Conservation (phyloP, 2,329 filamentous ascomycete genomes). For the Teratosphaeria viscida region DNA sequence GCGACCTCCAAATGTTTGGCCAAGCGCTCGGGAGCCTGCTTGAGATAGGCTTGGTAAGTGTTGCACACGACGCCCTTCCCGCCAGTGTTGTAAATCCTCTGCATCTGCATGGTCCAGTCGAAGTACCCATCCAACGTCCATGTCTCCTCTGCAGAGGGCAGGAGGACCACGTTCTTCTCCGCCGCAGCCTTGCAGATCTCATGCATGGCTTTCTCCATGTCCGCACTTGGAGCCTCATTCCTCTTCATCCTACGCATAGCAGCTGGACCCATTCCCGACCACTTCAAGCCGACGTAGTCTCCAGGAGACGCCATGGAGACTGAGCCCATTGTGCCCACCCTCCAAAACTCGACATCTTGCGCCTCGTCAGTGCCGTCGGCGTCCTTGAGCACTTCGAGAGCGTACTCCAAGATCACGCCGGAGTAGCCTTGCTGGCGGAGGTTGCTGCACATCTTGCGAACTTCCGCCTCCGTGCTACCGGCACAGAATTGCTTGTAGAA, state of each 20-base stretch:
- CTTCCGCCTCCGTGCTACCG: constrained; percentile 61
- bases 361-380: constrained; percentile 42
- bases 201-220: constrained; percentile 60
- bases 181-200: constrained; percentile 64
- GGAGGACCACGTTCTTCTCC: constrained; percentile 57
- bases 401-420: constrained; percentile 78
- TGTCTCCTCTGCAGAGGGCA: constrained; percentile 81
- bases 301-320: constrained; percentile 45
- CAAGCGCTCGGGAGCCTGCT: constrained; percentile 34
- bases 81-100: constrained; percentile 44
- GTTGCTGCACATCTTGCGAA: constrained; percentile 51
- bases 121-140: constrained; percentile 70
- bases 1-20: constrained; percentile 38
- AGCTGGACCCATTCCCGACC: constrained; percentile 70
- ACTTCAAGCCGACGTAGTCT: constrained; percentile 50
- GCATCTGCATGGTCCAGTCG: constrained; percentile 66
- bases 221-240: constrained; percentile 50
- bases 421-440: constrained; percentile 68
- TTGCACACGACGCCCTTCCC: constrained; percentile 62
- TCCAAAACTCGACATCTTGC: constrained; percentile 61
- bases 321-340: constrained; percentile 62
- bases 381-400: constrained; percentile 59
- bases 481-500: constrained; percentile 91
- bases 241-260: constrained; percentile 57
- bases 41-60: constrained; percentile 50